These are phyloP conservation scores for Sporothrix inflata DNA, from an alignment of 2,329 filamentous ascomycete genomes.

Conservation along the genomic window DNA sequence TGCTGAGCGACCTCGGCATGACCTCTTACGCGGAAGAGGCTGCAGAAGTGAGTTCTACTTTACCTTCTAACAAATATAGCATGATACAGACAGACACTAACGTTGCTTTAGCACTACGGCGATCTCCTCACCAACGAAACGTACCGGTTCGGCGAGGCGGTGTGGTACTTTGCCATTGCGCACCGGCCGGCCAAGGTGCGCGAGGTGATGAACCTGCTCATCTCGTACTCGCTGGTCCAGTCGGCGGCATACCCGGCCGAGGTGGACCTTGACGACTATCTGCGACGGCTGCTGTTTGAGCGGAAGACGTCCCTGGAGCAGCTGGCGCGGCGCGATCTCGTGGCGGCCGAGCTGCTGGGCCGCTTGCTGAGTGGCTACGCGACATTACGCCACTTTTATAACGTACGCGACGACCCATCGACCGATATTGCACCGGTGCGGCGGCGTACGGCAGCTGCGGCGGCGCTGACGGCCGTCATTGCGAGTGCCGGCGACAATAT, in stretches of 20 bases:
- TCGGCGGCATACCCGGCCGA: conserved; percentile 77
- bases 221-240: conserved; percentile 83
- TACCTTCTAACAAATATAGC: neutral
- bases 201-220: conserved; percentile 82
- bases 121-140: conserved; percentile 73
- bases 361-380: conserved; percentile 90
- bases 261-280: conserved; percentile 71
- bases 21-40: conserved; percentile 76
- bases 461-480: conserved; percentile 79
- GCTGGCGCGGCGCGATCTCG: conserved; percentile 73
- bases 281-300: conserved; percentile 70
- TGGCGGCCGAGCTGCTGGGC: conserved; percentile 81
- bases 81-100: neutral
- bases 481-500: conserved; percentile 88
- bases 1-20: conserved; percentile 79
- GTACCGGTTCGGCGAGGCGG: conserved; percentile 79
- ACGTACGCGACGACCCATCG: conserved; percentile 67
- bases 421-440: conserved; percentile 56
- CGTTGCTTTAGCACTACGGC: conserved; percentile 69
- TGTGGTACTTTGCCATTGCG: conserved; percentile 89
- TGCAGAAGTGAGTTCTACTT: conserved; percentile 69
- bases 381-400: conserved; percentile 86
- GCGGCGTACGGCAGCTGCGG: conserved; percentile 72
- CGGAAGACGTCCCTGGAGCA: conserved; percentile 72
- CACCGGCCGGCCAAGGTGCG: conserved; percentile 79